phyloP scores from a whole-genome alignment of 164 flowering plant genomes.

The Magnolia kwangsiensis region DNA sequence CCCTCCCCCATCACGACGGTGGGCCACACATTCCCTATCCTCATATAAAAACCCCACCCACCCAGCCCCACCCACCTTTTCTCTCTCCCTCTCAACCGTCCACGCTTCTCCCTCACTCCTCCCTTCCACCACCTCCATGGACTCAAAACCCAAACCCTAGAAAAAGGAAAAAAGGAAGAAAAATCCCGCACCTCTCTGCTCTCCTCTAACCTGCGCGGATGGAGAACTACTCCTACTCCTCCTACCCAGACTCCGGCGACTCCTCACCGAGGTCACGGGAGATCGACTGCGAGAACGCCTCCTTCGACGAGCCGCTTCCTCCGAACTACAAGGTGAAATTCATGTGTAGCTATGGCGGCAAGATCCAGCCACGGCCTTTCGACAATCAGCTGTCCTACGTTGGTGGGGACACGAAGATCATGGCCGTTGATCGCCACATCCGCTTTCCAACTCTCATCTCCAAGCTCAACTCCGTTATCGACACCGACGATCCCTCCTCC shows the following conservation, averaged over 20 bases:
- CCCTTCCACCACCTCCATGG: not conserved
- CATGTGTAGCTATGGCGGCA: constrained; percentile 88
- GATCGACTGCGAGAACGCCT: constrained; percentile 46
- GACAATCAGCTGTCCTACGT: constrained; percentile 74
- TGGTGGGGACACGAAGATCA: constrained; percentile 84
- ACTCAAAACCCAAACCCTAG: not conserved
- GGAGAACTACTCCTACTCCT: constrained; percentile 52
- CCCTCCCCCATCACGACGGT: constrained; percentile 1
- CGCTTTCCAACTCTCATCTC: constrained; percentile 34
- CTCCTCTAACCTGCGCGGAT: constrained; percentile 15
- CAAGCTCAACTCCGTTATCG: constrained; percentile 46
- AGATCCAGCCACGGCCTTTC: constrained; percentile 65
- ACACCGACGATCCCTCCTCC: constrained; percentile 13
- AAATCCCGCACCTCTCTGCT: not conserved
- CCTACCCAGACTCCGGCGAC: constrained; percentile 67
- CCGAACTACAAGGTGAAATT: constrained; percentile 55
- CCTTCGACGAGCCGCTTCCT: constrained; percentile 44
- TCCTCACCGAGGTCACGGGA: constrained; percentile 79
- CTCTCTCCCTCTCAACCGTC: not conserved
- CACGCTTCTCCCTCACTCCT: not conserved
- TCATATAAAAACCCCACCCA: not conserved
- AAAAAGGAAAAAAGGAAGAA: not conserved
- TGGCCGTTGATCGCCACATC: constrained; percentile 59
- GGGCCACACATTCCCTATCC: not conserved
- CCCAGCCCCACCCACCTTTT: not conserved